Evolutionary conservation across 2,329 filamentous ascomycete genomes (phyloP), one percentile per base, ranked within the genome.

Genomic region (Metarhizium album): DNA sequence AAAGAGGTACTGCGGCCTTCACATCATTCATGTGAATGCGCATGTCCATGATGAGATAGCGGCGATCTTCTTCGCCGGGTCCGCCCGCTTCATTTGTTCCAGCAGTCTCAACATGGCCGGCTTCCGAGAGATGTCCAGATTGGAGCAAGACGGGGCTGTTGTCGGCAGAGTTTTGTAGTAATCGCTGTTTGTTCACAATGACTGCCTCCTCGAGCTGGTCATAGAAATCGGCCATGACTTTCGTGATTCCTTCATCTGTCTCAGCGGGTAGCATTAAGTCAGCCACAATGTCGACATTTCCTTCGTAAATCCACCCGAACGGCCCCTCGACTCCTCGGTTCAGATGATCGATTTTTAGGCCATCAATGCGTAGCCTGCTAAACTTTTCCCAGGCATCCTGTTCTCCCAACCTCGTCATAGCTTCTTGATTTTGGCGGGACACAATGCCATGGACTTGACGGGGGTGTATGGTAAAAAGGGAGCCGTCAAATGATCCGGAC

Each of bases 301-400:
- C 93, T 68, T 97, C 89, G 58, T 94, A 87, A 49, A 98, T 98
- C 93, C 93, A 98, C 3, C 89, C 90, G 66, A 98, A 96, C 0
- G 91, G 90, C 0, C 93, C 93, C 54, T 93, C 83, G 18, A 95
- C 89, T 23, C 90, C 90, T 42, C 90, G 82, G 64, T 98, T 98
- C 9, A 98, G 76, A 65, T 98, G 93, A 60, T 97, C 93, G 50
- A 98, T 96, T 63, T 86, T 95, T 9, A 98, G 76, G 0, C 86
- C 90, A 62, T 98, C 93, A 52, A 98, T 94, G 4, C 93, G 82
- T 52, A 97, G 81, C 23, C 93, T 81, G 62, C 85, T 95, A 58
- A 95, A 90, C 67, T 96, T 97, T 69, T 97, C 96, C 91, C 91
- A 98, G 0, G 83, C 83, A 52, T 80, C 81, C 3, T 79, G 71